phyloP scores from a whole-genome alignment of 495 filamentous ascomycete genomes.

The Neurospora pannonica region DNA sequence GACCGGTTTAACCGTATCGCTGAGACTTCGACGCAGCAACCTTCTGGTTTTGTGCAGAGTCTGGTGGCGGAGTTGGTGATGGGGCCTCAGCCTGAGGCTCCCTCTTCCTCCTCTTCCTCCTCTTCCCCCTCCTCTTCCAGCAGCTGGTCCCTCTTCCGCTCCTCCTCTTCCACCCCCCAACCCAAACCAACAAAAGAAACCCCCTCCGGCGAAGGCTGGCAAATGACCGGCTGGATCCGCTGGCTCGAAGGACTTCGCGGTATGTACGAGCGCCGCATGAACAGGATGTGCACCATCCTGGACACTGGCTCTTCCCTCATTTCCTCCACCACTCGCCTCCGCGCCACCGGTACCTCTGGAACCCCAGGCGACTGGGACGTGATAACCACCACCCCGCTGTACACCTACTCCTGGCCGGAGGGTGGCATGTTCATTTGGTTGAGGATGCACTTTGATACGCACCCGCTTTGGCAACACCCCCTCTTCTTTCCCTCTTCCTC shows the following conservation, averaged over 20 bases:
- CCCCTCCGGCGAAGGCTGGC: conserved; percentile 46
- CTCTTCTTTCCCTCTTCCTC: too few relatives aligned
- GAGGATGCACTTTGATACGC: conserved; percentile 52
- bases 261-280: conserved; percentile 75
- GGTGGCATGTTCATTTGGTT: conserved; percentile 95
- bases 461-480: conserved; percentile 51
- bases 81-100: conserved; percentile 45
- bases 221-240: conserved; percentile 75
- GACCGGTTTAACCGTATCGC: conserved; percentile 64
- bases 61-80: conserved; percentile 71
- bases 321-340: conserved; percentile 34
- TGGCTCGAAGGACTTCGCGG: conserved; percentile 80
- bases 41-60: conserved; percentile 78
- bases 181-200: background rate
- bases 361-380: conserved; percentile 50
- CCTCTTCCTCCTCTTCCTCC: conserved; percentile 15
- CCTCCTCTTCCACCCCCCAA: background rate
- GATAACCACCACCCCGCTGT: conserved; percentile 60
- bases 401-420: conserved; percentile 66
- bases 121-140: conserved; percentile 13
- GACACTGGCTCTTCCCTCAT: conserved; percentile 54
- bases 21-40: conserved; percentile 67
- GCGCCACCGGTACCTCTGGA: conserved; percentile 1
- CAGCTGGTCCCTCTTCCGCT: background rate
- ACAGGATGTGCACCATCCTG: conserved; percentile 58